Conservation (phyloP, 1,284 basidiomycete species). For the Cutaneotrichosporon cyanovorans region DNA sequence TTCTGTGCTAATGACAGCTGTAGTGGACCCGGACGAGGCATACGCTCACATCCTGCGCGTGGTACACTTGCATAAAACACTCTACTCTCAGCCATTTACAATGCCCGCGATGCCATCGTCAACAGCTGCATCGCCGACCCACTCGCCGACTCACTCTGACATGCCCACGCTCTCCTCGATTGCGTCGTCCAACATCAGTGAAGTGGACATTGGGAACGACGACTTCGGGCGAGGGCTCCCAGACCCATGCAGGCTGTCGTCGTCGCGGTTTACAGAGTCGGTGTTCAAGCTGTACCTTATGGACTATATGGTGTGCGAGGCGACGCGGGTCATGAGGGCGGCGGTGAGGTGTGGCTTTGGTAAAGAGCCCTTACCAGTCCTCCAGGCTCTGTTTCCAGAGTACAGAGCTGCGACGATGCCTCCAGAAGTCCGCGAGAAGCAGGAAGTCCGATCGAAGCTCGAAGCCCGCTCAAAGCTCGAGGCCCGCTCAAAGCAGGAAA, state of each 20-base stretch:
- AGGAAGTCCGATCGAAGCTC: too few species aligned
- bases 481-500: too few species aligned
- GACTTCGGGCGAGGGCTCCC: constrained; percentile 22
- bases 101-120: constrained; percentile 14
- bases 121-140: neutral
- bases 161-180: constrained; percentile 5
- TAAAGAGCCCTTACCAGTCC: neutral
- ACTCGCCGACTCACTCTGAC: constrained; percentile 1
- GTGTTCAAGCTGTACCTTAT: constrained; percentile 38
- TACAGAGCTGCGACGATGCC: constrained; percentile 3
- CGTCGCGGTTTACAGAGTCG: constrained; percentile 28
- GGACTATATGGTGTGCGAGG: constrained; percentile 33
- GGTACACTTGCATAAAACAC: constrained; percentile 19
- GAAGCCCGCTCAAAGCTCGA: too few species aligned
- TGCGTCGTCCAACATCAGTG: constrained; percentile 18
- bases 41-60: constrained; percentile 22
- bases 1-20: constrained; percentile 15
- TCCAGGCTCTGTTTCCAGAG: constrained; percentile 14
- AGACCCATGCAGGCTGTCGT: constrained; percentile 27
- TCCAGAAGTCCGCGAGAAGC: neutral
- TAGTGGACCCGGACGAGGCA: constrained; percentile 34
- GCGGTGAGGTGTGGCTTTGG: constrained; percentile 6
- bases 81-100: constrained; percentile 31
- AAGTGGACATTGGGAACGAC: constrained; percentile 10
- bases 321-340: constrained; percentile 1